Evolutionary conservation across 495 filamentous ascomycete genomes (phyloP).

Genomic region (Xylaria castorea): DNA sequence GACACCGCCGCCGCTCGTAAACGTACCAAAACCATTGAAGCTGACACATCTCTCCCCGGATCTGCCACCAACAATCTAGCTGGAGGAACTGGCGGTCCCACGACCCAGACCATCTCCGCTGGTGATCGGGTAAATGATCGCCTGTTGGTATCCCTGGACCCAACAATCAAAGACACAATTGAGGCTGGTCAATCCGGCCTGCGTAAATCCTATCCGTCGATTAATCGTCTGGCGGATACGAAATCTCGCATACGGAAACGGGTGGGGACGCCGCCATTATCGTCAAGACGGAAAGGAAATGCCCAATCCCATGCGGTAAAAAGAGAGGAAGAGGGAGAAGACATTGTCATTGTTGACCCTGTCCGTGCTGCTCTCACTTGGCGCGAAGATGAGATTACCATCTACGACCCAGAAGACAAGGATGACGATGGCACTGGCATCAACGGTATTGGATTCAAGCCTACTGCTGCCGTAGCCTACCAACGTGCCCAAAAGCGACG

Average conservation of each 20-base stretch:
- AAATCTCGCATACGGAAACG: conserved; percentile 51
- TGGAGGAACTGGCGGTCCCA: conserved; percentile 1
- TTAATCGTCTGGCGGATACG: conserved; percentile 47
- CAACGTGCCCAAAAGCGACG: conserved; percentile 74
- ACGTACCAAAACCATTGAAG: conserved; percentile 44
- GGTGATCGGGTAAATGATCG: conserved; percentile 32
- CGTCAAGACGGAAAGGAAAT: conserved; percentile 34
- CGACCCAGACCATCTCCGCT: conserved; percentile 9
- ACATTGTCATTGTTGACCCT: conserved; percentile 54
- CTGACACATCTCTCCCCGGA: conserved; percentile 32
- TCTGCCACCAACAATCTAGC: conserved; percentile 18
- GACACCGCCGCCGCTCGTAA: conserved; percentile 42
- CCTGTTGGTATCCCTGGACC: conserved; percentile 38
- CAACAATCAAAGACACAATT: conserved; percentile 37
- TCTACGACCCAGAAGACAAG: conserved; percentile 75
- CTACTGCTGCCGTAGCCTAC: conserved; percentile 83
- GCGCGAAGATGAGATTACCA: conserved; percentile 85
- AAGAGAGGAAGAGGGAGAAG: conserved; percentile 30
- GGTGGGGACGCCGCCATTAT: conserved; percentile 51
- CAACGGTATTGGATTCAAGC: conserved; percentile 90
- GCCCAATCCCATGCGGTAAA: conserved; percentile 17
- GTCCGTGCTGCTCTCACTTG: conserved; percentile 69
- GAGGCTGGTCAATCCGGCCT: conserved; percentile 36
- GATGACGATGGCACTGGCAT: conserved; percentile 81
- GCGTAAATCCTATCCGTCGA: conserved; percentile 46